Base-by-base conservation (phyloP, 805 yeast genomes). In the Cyberlindnera meyerae region DNA sequence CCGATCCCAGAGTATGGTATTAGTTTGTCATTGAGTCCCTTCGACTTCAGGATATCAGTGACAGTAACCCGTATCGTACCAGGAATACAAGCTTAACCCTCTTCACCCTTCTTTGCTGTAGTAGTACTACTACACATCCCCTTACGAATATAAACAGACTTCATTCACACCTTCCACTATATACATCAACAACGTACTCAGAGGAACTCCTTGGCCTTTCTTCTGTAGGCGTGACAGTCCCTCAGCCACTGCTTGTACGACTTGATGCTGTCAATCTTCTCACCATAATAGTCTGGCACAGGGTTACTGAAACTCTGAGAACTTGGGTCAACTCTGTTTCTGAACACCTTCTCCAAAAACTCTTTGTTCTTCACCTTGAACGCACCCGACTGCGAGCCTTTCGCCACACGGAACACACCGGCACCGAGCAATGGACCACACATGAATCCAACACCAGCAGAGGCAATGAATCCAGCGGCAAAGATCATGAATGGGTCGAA, bases 231-330 rank as follows among this genome's bases (percentile, higher is more conserved):
- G 54, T 86, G 82, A 55, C 96, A 85, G 61, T 93, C 97, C 54
- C 97, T 77, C 53, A 93, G 70, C 98, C 98, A 93, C 60, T 85
- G 93, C 64, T 88, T 83, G 64, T 93, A 93, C 47, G 78, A 89
- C 49, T 76, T 75, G 55, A 90, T 63, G 36, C 94, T 82, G 36
- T 87, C 86, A 44, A 93, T 89, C 62, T 85, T 85, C 65, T 93
- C 98, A 27, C 98, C 98, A 58, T 93, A 93, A 64, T 88, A 93
- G 62, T 93, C 98, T n/a, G 97, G 96, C 31, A 93, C 95, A 11
- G 97, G 97, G 62, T 90, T 93, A 37, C 84, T 73, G 63, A 88
- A 82, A 54, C 88, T 77, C 64, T 89, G 96, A 39, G 83, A 77
- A 14, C 89, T 74, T 15, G 98, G 96, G 65, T 93, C 95, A 21